Base-by-base conservation (phyloP, 768 basidiomycete genomes). In the Trametes meyenii region DNA sequence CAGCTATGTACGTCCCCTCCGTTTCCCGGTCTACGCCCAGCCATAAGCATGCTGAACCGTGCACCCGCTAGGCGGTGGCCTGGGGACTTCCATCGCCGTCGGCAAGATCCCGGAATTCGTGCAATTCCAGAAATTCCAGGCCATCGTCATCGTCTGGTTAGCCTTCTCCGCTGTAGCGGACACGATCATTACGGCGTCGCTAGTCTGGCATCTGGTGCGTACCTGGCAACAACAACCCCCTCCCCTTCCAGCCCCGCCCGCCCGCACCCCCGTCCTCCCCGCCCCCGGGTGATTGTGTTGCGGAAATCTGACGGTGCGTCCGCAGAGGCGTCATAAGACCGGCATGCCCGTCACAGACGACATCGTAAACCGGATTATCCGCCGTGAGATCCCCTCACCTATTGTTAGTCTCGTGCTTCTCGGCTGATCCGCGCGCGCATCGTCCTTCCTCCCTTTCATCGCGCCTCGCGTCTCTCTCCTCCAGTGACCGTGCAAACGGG, bases 121-220 rank as follows among this genome's bases (percentile, higher is more conserved):
- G 2, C 67, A 71, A 29, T 76, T 79, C 62, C 66, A 70, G 43
- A 59, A 71, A 44, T 74, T 77, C 48, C 61, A 77, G 45, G 71
- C 69, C 5, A 65, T 71, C 48, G 72, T 76, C 8, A 71, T 75
- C 39, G 63, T 78, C 39, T 82, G 82, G 82, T 69, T 83, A 5
- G 75, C 73, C 1, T 72, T 75, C 33, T 78, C 78, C 5, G 73
- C 74, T 10, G 65, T 74, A 12, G 76, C 75, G 6, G 81, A 83
- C 58, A 63, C 79, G n/a, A 38, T 74, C 3, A 83, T 83, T 39
- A 81, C 81, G 0, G 57, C 66, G 19, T 73, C 77, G 2, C 70
- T 83, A 12, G 80, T 81, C 6, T 74, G 72, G 72, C 75, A 77
- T 63, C 66, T 83, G 67, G 81, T 82, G 50, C 55, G 72, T 61